Percentiles rank a stretch among this genome's conserved stretches.
These are phyloP conservation scores for Wallacemonas sp. DNA, from an alignment of 208 protist genomes.

Conservation along the genomic window DNA sequence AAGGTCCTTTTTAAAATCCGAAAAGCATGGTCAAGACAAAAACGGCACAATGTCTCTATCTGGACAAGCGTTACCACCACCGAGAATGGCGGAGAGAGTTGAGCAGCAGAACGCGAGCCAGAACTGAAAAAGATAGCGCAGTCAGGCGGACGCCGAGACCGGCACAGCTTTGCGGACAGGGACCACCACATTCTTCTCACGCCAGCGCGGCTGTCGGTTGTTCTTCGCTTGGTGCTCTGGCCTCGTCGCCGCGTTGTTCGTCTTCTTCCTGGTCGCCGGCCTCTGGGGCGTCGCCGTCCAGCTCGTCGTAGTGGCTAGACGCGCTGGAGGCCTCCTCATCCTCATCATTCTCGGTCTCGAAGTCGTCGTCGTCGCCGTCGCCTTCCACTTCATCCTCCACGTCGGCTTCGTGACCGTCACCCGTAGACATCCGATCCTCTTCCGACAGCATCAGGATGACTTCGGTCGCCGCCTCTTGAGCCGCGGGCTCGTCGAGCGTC, in stretches of 20 bases:
- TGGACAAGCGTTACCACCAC: too few relatives aligned
- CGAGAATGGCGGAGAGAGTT: too few relatives aligned
- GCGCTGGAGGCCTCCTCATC: too few relatives aligned
- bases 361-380: constrained; percentile 15
- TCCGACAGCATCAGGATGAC: constrained; percentile 73
- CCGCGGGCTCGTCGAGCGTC: constrained; percentile 31
- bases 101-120: too few relatives aligned
- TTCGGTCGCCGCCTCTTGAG: constrained; percentile 72
- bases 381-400: constrained; percentile 36
- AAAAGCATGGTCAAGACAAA: too few relatives aligned
- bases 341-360: constrained; percentile 3
- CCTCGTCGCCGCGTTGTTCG: neutral
- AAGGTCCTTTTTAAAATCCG: neutral
- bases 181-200: too few relatives aligned
- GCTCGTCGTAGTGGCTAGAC: neutral
- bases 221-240: neutral
- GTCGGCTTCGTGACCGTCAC: constrained; percentile 47
- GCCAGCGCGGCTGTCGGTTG: too few relatives aligned
- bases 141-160: neutral
- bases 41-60: too few relatives aligned
- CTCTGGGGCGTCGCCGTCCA: neutral
- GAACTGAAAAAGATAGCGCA: too few relatives aligned
- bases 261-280: neutral
- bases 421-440: constrained; percentile 52
- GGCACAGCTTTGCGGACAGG: too few relatives aligned